Conservation (phyloP, 192 early-diverging fungal species). For the Coemansia sp. region DNA sequence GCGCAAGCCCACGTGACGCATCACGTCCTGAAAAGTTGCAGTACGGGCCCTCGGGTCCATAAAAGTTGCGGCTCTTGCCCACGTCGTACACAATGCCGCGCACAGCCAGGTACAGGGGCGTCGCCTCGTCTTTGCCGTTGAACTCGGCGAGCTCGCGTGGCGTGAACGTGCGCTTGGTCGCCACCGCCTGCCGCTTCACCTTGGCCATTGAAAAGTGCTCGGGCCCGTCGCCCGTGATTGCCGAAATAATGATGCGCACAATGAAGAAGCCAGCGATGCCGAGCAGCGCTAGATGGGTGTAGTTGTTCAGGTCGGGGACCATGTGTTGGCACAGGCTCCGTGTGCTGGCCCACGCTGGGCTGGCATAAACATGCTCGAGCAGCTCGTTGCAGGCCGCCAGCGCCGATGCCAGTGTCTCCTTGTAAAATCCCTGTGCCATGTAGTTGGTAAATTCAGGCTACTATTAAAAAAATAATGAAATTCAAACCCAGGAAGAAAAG, state of each 20-base stretch:
- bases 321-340: background rate
- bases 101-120: slow-evolving; percentile 78
- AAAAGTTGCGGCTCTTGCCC: slow-evolving; percentile 74
- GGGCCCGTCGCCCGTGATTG: background rate
- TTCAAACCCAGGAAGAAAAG: background rate
- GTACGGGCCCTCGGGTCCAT: slow-evolving; percentile 91
- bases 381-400: background rate
- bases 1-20: slow-evolving; percentile 89
- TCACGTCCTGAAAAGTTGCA: slow-evolving; percentile 96
- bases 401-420: background rate
- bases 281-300: slow-evolving; percentile 13
- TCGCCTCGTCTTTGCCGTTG: slow-evolving; percentile 61
- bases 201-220: slow-evolving; percentile 34
- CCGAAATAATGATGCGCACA: slow-evolving; percentile 22
- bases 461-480: background rate
- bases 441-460: background rate
- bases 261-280: slow-evolving; percentile 30
- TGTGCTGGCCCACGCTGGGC: background rate
- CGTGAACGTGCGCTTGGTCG: slow-evolving; percentile 64
- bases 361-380: background rate
- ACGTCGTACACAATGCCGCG: slow-evolving; percentile 90
- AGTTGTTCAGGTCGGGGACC: slow-evolving; percentile 21
- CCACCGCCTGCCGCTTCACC: slow-evolving; percentile 11
- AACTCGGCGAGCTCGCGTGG: slow-evolving; percentile 71
- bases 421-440: background rate